Evolutionary conservation across 75 land plant species (phyloP).

Genomic region (Pinus albicaulis): DNA sequence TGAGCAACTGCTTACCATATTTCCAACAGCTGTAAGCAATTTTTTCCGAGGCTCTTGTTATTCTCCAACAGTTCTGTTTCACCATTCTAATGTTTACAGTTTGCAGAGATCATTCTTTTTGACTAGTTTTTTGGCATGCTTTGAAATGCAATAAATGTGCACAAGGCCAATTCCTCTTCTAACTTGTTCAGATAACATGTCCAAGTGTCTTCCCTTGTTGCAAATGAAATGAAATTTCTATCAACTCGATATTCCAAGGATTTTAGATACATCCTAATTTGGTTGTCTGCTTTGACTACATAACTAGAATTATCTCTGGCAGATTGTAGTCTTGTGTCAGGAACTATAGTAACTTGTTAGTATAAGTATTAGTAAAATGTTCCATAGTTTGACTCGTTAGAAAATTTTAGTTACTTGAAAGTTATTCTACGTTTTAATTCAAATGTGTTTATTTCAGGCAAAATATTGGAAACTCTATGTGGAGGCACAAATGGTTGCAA

Average conservation of each 20-base stretch:
- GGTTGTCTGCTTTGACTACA: no score
- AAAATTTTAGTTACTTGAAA: not conserved
- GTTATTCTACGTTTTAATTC: not conserved
- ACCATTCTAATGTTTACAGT: not conserved
- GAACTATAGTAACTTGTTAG: not conserved
- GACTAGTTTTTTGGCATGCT: slow-evolving; percentile 5
- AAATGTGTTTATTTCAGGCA: slow-evolving; percentile 51
- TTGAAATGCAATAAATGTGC: not conserved
- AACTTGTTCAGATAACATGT: not conserved
- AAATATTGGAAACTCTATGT: slow-evolving; percentile 94
- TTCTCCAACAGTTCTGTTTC: not conserved
- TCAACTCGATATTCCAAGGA: no score
- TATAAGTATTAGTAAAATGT: not conserved
- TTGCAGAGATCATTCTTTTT: slow-evolving; percentile 5
- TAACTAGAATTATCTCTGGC: no score
- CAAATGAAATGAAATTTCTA: no score
- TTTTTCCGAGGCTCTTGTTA: slow-evolving; percentile 1
- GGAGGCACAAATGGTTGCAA: slow-evolving; percentile 88
- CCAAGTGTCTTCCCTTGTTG: not conserved
- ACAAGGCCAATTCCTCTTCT: not conserved
- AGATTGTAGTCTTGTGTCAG: no score
- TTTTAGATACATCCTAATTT: no score
- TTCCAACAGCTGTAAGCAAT: slow-evolving; percentile 75
- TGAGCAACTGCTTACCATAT: slow-evolving; percentile 65
- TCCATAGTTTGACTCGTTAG: not conserved